These are phyloP conservation scores for Vigna angularis DNA, from an alignment of 306 rosid genomes.

Conservation along the genomic window DNA sequence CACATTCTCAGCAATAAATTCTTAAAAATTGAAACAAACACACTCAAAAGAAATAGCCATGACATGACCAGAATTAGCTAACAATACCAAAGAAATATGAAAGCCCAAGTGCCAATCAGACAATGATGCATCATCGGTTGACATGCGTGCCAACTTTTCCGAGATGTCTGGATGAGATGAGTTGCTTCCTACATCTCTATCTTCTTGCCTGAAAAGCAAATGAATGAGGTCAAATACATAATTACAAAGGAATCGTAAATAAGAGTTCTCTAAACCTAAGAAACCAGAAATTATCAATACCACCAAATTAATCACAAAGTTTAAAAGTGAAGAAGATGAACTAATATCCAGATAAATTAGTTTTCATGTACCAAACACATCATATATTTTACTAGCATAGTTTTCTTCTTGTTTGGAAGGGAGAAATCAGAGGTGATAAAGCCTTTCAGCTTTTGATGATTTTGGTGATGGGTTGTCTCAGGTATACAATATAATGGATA, in stretches of 20 bases:
- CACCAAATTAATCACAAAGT: conserved; percentile 27
- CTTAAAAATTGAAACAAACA: background rate
- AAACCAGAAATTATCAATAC: conserved; percentile 35
- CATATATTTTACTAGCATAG: conserved; percentile 12
- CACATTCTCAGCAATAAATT: background rate
- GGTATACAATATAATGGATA: background rate
- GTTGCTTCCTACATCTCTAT: conserved; percentile 66
- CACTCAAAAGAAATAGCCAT: conserved; percentile 26
- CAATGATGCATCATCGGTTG: conserved; percentile 74
- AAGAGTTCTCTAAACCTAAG: conserved; percentile 36
- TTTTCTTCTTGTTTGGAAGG: conserved; percentile 4
- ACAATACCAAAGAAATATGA: conserved; percentile 77
- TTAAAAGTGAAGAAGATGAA: conserved; percentile 20
- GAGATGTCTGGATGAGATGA: conserved; percentile 67
- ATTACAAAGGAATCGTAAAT: conserved; percentile 34
- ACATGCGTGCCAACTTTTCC: conserved; percentile 74
- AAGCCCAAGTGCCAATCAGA: conserved; percentile 98
- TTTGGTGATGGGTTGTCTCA: background rate
- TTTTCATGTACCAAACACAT: conserved; percentile 24
- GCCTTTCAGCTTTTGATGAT: conserved; percentile 7
- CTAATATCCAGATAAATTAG: conserved; percentile 1
- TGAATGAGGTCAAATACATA: conserved; percentile 34
- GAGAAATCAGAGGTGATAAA: conserved; percentile 2
- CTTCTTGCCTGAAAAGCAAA: conserved; percentile 84
- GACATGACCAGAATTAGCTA: conserved; percentile 18